phyloP scores from a whole-genome alignment of 176 grass and related monocot species.

The Eragrostis curvula region DNA sequence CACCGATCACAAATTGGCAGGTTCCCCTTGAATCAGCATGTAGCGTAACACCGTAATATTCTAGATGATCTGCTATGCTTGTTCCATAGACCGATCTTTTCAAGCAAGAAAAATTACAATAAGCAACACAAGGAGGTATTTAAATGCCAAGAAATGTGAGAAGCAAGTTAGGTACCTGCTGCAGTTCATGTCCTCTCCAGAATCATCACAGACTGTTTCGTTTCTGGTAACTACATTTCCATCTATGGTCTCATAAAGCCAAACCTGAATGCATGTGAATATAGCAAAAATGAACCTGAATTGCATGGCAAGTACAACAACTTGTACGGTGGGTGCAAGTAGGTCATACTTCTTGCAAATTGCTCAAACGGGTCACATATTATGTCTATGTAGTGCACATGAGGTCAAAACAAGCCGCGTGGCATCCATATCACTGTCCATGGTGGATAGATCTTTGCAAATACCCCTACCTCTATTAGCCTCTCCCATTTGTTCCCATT shows the following conservation, averaged over 20 bases:
- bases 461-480: no score
- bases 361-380: no score
- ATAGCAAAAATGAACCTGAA: constrained; percentile 25
- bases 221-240: constrained; percentile 51
- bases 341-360: no score
- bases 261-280: constrained; percentile 57
- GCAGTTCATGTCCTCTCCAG: constrained; percentile 88
- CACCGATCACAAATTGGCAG: constrained; percentile 64
- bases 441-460: no score
- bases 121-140: constrained; percentile 3
- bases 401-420: no score
- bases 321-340: no score
- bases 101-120: constrained; percentile 40
- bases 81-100: constrained; percentile 80
- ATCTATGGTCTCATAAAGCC: constrained; percentile 62
- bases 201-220: constrained; percentile 74
- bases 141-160: constrained; percentile 20
- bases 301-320: no score
- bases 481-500: no score
- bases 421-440: no score
- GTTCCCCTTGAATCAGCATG: constrained; percentile 66
- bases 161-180: constrained; percentile 62
- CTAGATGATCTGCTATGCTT: constrained; percentile 79
- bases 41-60: constrained; percentile 72
- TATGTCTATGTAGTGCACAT: no score